Base-by-base conservation (phyloP, 2,329 filamentous ascomycete species). In the Sclerotinia minor region DNA sequence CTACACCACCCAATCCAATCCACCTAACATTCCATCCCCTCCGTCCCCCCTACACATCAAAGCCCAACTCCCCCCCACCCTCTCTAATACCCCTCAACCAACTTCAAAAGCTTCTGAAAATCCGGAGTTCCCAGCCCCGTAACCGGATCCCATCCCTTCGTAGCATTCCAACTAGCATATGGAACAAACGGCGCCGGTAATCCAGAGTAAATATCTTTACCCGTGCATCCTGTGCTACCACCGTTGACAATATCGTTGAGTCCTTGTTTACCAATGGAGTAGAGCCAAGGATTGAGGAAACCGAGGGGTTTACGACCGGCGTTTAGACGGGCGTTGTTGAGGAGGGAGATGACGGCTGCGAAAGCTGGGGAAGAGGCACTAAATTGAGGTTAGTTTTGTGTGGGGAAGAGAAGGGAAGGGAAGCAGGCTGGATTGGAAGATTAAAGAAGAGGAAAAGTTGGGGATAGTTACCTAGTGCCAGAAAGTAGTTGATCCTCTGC, bases 261-360 rank as follows among this genome's bases (percentile, higher is more conserved):
- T 0, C 79, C 83, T 69, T 79, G 76, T 67, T 79, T 81, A 5
- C 81, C 82, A 58, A 76, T 73, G 15, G 77, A 78, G 73, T 88
- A 89, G 7, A 88, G 74, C 83, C 84, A 87, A 0, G 86, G 86
- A 72, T 89, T 88, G 58, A 88, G 69, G 78, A 86, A 88, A 0
- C 86, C 86, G 0, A 82, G 67, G 0, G 79, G 74, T 13, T 68
- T 71, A 73, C 83, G 81, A 6, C 83, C 83, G 8, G 77, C 78
- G 0, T 80, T 77, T 24, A 89, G 76, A 45, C 85, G 79, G 0
- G 83, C 85, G 72, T 89, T 87, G 72, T 90, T 90, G 67, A 90
- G 78, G 5, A 90, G 81, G 1, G 84, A 80, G 52, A 91, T 79
- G 59, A 90, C 80, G 8, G 81, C 84, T 0, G 85, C 83, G 32